A percentile compares a stretch with the other conserved stretches of the same genome.
Conservation (phyloP, 192 early-diverging fungal genomes). For the Anaeromyces robustus region DNA sequence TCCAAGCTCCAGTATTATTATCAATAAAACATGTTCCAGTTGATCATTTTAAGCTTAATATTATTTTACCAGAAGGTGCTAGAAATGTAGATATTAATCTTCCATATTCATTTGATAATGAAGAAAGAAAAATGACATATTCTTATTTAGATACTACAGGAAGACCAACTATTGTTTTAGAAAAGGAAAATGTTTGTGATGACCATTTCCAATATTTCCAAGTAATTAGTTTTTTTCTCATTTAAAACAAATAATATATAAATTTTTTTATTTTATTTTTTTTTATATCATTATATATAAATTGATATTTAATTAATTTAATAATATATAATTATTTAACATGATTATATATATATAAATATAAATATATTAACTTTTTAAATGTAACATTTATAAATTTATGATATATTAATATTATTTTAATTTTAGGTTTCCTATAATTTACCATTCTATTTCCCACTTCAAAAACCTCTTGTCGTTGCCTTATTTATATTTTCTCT, state of each 20-base stretch:
- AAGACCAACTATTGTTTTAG: slow-evolving; percentile 58
- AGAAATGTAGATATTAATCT: slow-evolving; percentile 49
- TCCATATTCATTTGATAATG: slow-evolving; percentile 42
- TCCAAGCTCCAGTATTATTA: slow-evolving; percentile 57
- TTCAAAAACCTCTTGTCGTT: slow-evolving; percentile 27
- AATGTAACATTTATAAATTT: no score
- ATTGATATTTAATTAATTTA: no score
- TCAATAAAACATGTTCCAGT: slow-evolving; percentile 44
- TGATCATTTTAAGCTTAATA: slow-evolving; percentile 42
- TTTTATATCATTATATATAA: not conserved
- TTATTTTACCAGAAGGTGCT: slow-evolving; percentile 88
- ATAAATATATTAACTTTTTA: no score
- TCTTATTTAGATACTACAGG: slow-evolving; percentile 87
- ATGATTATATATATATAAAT: no score
- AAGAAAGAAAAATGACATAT: slow-evolving; percentile 30
- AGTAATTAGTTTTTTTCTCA: slow-evolving; percentile 3
- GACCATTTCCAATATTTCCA: slow-evolving; percentile 26
- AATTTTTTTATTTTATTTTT: slow-evolving; percentile 3
- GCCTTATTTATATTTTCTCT: slow-evolving; percentile 12
- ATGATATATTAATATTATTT: not conserved
- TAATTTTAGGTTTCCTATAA: slow-evolving; percentile 21
- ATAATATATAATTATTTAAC: no score
- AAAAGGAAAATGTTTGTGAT: slow-evolving; percentile 54
- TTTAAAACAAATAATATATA: no score
- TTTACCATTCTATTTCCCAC: slow-evolving; percentile 10